These are phyloP conservation scores for Coemansia sp. DNA, from an alignment of 192 early-diverging fungal genomes.

Conservation along the genomic window DNA sequence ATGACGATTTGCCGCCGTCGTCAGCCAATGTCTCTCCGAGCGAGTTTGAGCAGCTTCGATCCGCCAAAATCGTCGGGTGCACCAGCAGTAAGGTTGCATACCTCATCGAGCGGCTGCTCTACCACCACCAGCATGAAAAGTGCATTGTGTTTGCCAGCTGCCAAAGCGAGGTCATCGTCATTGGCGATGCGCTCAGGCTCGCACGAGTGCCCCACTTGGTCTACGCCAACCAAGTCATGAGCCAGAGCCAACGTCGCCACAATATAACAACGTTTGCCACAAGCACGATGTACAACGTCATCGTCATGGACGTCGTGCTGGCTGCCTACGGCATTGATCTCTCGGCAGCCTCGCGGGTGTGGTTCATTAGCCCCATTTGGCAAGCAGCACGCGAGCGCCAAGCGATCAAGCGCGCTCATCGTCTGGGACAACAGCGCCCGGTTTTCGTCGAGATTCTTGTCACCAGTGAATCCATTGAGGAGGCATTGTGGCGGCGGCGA, in stretches of 20 bases:
- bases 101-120: constrained; percentile 22
- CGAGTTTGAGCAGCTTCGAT: constrained; percentile 28
- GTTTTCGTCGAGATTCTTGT: constrained; percentile 47
- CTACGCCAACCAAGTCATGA: constrained; percentile 41
- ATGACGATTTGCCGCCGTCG: constrained; percentile 34
- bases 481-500: constrained; percentile 40
- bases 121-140: constrained; percentile 34
- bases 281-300: constrained; percentile 40
- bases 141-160: constrained; percentile 47
- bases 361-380: constrained; percentile 74
- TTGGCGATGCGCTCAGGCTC: constrained; percentile 39
- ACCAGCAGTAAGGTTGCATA: constrained; percentile 45
- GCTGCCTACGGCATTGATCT: constrained; percentile 79
- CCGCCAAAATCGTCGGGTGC: constrained; percentile 1
- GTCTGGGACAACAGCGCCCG: constrained; percentile 64
- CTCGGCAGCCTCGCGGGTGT: constrained; percentile 68
- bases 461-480: constrained; percentile 38
- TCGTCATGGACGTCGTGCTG: constrained; percentile 50
- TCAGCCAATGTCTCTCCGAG: constrained; percentile 27
- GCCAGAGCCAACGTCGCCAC: constrained; percentile 41
- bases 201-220: constrained; percentile 39
- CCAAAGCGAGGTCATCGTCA: constrained; percentile 18
- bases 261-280: constrained; percentile 52
- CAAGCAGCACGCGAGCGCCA: constrained; percentile 69
- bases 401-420: constrained; percentile 83